Evolutionary conservation across 805 yeast species (phyloP).

Genomic region (Saccharomycopsis sp.): DNA sequence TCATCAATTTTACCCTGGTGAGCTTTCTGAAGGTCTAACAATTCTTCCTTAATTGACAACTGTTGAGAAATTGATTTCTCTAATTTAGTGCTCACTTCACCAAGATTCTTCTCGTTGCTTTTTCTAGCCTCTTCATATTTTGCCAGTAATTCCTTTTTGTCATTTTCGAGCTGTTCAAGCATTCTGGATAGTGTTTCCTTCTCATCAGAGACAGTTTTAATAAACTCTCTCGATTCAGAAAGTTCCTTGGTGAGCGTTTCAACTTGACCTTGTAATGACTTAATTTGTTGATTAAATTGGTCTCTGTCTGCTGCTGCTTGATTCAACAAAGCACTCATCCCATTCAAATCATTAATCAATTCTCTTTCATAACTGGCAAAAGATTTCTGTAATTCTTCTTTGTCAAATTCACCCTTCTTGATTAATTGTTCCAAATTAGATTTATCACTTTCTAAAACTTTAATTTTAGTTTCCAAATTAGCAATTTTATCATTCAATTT

Average conservation of each 20-base stretch:
- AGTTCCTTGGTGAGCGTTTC: slow-evolving; percentile 24
- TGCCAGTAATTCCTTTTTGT: too few species aligned
- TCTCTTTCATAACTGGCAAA: slow-evolving; percentile 20
- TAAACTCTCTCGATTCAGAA: slow-evolving; percentile 22
- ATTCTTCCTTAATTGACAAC: neutral
- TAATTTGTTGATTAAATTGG: slow-evolving; percentile 5
- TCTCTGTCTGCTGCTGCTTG: slow-evolving; percentile 22
- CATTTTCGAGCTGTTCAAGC: neutral
- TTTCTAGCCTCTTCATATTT: too few species aligned
- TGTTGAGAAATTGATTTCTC: neutral
- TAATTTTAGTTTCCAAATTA: slow-evolving; percentile 22
- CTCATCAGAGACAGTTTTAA: neutral
- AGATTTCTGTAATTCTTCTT: slow-evolving; percentile 21
- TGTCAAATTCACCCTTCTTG: slow-evolving; percentile 26
- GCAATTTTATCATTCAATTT: slow-evolving; percentile 22
- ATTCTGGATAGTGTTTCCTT: slow-evolving; percentile 1
- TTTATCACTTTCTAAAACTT: slow-evolving; percentile 21
- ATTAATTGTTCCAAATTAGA: slow-evolving; percentile 19
- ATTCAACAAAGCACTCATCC: slow-evolving; percentile 21
- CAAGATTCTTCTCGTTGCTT: neutral
- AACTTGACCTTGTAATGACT: slow-evolving; percentile 25
- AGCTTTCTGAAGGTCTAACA: neutral
- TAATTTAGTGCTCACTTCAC: neutral
- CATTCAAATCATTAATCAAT: slow-evolving; percentile 19
- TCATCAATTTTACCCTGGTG: slow-evolving; percentile 3